These are phyloP conservation scores for Penicillium desertorum DNA, from an alignment of 495 filamentous ascomycete genomes.

Conservation along the genomic window DNA sequence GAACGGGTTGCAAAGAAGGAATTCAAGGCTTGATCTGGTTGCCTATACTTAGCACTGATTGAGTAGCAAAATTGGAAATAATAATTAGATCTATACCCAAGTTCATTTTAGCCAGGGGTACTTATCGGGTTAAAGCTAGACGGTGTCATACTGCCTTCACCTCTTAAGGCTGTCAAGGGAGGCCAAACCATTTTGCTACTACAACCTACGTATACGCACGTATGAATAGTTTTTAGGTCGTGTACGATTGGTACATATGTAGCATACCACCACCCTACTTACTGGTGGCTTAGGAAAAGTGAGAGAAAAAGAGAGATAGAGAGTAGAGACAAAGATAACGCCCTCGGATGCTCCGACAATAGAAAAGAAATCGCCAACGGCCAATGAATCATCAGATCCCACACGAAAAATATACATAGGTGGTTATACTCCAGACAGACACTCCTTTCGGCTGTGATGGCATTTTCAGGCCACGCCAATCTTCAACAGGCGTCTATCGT, in stretches of 20 bases:
- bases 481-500: constrained; percentile 36
- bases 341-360: constrained; percentile 10
- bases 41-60: background rate
- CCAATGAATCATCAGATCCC: constrained; percentile 8
- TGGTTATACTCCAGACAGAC: constrained; percentile 9
- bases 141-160: too few species aligned
- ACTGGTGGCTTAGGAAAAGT: background rate
- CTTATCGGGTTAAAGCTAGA: background rate
- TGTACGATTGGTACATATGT: constrained; percentile 5
- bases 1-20: constrained; percentile 57
- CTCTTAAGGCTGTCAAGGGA: background rate
- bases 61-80: background rate
- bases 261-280: background rate
- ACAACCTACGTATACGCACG: background rate
- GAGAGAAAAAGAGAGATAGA: background rate
- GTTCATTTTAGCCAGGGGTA: background rate
- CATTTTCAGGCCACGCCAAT: constrained; percentile 25
- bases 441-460: constrained; percentile 16
- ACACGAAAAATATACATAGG: constrained; percentile 9
- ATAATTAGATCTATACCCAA: background rate
- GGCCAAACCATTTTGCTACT: background rate
- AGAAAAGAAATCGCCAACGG: constrained; percentile 7
- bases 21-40: constrained; percentile 20
- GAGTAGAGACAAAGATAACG: constrained; percentile 6
- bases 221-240: background rate